Percentiles rank a stretch among this genome's conserved stretches.
Evolutionary conservation across 2,329 filamentous ascomycete genomes (phyloP).

Genomic region (Fusarium sp.): DNA sequence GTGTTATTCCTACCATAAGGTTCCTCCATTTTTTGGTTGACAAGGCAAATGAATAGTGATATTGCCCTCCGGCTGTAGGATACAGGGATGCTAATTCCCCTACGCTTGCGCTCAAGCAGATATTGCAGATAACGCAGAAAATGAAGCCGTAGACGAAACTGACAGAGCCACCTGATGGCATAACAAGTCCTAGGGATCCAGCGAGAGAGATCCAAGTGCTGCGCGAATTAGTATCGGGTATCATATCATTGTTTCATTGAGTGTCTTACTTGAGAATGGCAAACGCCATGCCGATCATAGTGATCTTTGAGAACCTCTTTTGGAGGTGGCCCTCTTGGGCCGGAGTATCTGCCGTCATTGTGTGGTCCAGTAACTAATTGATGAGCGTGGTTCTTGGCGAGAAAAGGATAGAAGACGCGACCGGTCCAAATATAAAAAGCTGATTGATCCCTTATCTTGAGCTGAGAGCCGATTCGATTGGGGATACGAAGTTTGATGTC

Average conservation of each 20-base stretch:
- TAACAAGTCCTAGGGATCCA: slow-evolving; percentile 56
- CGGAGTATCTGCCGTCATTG: slow-evolving; percentile 13
- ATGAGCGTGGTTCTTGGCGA: neutral
- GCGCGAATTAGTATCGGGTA: neutral
- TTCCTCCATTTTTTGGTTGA: slow-evolving; percentile 54
- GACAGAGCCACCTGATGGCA: slow-evolving; percentile 56
- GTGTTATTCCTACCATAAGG: slow-evolving; percentile 45
- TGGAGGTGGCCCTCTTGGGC: slow-evolving; percentile 35
- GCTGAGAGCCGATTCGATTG: neutral
- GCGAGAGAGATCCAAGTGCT: slow-evolving; percentile 53
- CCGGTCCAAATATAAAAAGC: slow-evolving; percentile 7
- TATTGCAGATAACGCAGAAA: slow-evolving; percentile 38
- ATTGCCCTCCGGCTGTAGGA: slow-evolving; percentile 49
- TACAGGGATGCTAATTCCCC: slow-evolving; percentile 39
- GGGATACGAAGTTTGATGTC: neutral
- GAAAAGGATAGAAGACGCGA: neutral
- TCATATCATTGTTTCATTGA: neutral
- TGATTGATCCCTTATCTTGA: neutral
- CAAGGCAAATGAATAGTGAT: slow-evolving; percentile 57
- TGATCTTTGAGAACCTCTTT: slow-evolving; percentile 41
- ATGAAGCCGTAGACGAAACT: slow-evolving; percentile 55
- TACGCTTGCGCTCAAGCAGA: slow-evolving; percentile 35
- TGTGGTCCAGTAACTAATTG: neutral
- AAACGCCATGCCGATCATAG: slow-evolving; percentile 52
- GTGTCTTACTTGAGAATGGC: slow-evolving; percentile 55